Evolutionary conservation across 2,329 filamentous ascomycete species (phyloP).

Genomic region (Pleurostoma richardsiae): DNA sequence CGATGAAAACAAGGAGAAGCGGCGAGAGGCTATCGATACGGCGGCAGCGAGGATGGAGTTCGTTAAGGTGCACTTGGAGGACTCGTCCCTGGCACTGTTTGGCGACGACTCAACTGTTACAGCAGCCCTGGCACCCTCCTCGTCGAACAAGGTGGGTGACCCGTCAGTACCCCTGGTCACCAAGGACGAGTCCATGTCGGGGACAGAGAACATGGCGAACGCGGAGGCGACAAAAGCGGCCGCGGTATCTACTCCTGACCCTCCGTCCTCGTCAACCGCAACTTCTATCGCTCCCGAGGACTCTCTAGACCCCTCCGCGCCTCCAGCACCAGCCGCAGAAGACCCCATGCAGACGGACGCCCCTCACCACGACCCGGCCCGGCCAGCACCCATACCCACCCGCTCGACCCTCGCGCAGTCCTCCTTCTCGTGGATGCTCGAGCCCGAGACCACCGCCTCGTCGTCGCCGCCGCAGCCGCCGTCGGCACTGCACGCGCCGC

Average conservation of each 20-base stretch:
- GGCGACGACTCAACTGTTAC: slow-evolving; percentile 19
- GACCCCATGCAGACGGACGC: slow-evolving; percentile 21
- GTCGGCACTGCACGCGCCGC: slow-evolving; percentile 11
- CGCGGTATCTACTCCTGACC: not conserved
- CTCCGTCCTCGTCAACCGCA: not conserved
- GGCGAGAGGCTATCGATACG: slow-evolving; percentile 50
- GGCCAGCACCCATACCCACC: slow-evolving; percentile 45
- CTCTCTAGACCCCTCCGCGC: not conserved
- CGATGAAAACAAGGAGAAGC: slow-evolving; percentile 40
- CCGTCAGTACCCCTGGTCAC: slow-evolving; percentile 4
- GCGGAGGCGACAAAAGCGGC: not conserved
- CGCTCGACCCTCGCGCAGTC: slow-evolving; percentile 67
- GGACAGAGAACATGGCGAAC: slow-evolving; percentile 1
- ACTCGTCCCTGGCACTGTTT: slow-evolving; percentile 31
- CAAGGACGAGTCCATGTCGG: slow-evolving; percentile 9
- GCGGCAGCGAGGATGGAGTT: slow-evolving; percentile 60
- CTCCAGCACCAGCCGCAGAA: not conserved
- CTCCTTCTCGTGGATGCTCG: slow-evolving; percentile 76
- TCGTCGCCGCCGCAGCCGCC: slow-evolving; percentile 21
- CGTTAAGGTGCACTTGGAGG: slow-evolving; percentile 57
- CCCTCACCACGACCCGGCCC: slow-evolving; percentile 8
- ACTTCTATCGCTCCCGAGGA: not conserved
- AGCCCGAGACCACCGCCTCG: slow-evolving; percentile 38
- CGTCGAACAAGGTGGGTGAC: slow-evolving; percentile 10
- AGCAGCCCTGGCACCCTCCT: slow-evolving; percentile 10